Evolutionary conservation across 1,284 basidiomycete species (phyloP), one percentile per base, ranked within the genome.

Genomic region (Cutaneotrichosporon curvatum): DNA sequence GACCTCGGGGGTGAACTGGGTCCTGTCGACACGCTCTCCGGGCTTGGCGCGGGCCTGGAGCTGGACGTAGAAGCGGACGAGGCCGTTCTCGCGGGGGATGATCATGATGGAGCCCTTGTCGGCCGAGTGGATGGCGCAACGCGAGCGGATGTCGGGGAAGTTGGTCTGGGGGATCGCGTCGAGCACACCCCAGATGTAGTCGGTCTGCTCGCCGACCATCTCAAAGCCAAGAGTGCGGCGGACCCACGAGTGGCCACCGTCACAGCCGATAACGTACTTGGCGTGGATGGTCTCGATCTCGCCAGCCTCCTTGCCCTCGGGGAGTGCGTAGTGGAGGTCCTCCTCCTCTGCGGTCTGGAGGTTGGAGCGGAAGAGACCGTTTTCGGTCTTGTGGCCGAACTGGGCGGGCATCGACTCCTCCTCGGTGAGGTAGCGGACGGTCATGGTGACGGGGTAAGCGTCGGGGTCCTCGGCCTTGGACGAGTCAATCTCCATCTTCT

Each of bases 221-320:
- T 48, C 33, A 40, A 58, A 43, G 40, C 46, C 50, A 35, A 50
- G 48, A 12, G 40, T 50, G 35, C 52, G 52, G 43, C 60, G 51
- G 21, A 60, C 58, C 40, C 55, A 56, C 35, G 53, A 57, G 47
- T 55, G 49, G 16, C 58, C 60, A n/a, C 60, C 60, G 39, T 62
- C 60, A 31, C 58, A 58, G 10, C 60, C 60, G 22, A 60, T 51
- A 5, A 62, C 44, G 51, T 59, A 62, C 55, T 58, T 62, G 47
- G 41, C 37, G 45, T 56, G 51, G n/a, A 62, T 55, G 10, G 45
- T 54, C 46, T 54, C 52, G 23, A 45, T 25, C 35, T 42, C 16
- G 43, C 43, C 45, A 22, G 52, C 40, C 45, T 45, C 45, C n/a
- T 19, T 43, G 23, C 48, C 52, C 30, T 45, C 41, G 19, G 51